Evolutionary conservation across 257 asterid genomes (phyloP).

Genomic region (Solanum etuberosum): DNA sequence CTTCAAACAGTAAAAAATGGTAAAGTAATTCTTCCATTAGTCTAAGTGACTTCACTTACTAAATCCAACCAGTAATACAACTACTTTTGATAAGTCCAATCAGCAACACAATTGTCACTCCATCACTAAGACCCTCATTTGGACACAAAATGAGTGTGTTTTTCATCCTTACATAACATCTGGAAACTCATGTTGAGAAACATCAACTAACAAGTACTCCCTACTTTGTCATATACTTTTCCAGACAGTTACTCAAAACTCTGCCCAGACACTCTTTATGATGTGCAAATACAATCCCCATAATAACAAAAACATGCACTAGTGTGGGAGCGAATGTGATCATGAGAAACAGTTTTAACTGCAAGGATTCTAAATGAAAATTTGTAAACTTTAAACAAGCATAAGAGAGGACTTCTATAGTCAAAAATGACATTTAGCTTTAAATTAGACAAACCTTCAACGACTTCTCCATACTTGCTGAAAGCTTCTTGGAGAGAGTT

Average conservation of each 20-base stretch:
- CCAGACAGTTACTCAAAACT: not conserved
- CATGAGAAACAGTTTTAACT: not conserved
- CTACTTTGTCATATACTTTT: not conserved
- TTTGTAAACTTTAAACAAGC: not conserved
- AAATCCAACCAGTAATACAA: not conserved
- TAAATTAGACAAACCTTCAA: conserved; percentile 42
- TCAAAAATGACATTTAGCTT: not conserved
- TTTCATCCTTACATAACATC: not conserved
- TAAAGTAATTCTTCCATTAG: not conserved
- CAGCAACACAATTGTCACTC: not conserved
- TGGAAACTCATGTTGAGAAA: not conserved
- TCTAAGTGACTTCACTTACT: not conserved
- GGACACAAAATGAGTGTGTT: not conserved
- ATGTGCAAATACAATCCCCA: not conserved
- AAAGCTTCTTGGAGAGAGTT: conserved; percentile 47
- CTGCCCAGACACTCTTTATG: not conserved
- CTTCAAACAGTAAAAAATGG: not conserved
- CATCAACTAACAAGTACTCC: not conserved
- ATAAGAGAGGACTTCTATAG: not conserved
- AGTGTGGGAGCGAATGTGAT: not conserved
- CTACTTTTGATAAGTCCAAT: not conserved
- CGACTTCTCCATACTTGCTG: conserved; percentile 62
- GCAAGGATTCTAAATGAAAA: not conserved
- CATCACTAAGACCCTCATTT: not conserved
- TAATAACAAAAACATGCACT: not conserved